Evolutionary conservation across 495 filamentous ascomycete species (phyloP).

Genomic region (Aspergillus diversus): DNA sequence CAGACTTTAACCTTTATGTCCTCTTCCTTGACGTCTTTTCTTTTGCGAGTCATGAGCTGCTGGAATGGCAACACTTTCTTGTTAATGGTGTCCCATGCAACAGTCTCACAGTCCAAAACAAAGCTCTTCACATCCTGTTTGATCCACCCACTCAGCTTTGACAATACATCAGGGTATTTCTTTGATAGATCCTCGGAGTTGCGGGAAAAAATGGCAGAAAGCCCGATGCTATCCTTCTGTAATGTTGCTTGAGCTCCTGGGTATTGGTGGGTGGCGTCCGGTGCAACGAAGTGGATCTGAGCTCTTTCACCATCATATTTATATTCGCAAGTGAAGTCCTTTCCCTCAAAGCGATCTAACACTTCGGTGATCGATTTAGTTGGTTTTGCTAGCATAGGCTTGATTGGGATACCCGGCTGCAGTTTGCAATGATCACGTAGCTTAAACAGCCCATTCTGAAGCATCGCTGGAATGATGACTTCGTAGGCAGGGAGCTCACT

Average conservation of each 20-base stretch:
- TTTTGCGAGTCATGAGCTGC: slow-evolving; percentile 95
- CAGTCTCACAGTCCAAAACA: slow-evolving; percentile 95
- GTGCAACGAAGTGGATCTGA: slow-evolving; percentile 95
- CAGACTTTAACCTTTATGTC: slow-evolving; percentile 97
- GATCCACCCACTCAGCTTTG: slow-evolving; percentile 84
- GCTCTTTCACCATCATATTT: slow-evolving; percentile 98
- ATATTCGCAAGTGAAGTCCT: slow-evolving; percentile 97
- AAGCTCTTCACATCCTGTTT: slow-evolving; percentile 89
- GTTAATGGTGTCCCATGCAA: slow-evolving; percentile 91
- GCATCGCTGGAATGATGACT: slow-evolving; percentile 86
- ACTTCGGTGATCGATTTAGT: slow-evolving; percentile 99
- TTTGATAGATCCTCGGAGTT: slow-evolving; percentile 96
- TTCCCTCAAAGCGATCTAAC: slow-evolving; percentile 92
- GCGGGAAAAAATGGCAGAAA: slow-evolving; percentile 91
- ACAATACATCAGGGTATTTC: slow-evolving; percentile 95
- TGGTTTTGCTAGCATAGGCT: slow-evolving; percentile 98
- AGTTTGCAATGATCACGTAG: slow-evolving; percentile 86
- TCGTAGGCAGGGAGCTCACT: slow-evolving; percentile 95
- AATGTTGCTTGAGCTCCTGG: slow-evolving; percentile 49
- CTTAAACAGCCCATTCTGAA: slow-evolving; percentile 82
- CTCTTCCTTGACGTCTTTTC: slow-evolving; percentile 96
- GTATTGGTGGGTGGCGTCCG: slow-evolving; percentile 71
- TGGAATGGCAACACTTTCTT: slow-evolving; percentile 98
- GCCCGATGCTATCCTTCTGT: slow-evolving; percentile 60
- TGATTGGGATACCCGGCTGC: slow-evolving; percentile 90